phyloP scores from a whole-genome alignment of 2,329 filamentous ascomycete genomes.

The Paecilomyces sp. region DNA sequence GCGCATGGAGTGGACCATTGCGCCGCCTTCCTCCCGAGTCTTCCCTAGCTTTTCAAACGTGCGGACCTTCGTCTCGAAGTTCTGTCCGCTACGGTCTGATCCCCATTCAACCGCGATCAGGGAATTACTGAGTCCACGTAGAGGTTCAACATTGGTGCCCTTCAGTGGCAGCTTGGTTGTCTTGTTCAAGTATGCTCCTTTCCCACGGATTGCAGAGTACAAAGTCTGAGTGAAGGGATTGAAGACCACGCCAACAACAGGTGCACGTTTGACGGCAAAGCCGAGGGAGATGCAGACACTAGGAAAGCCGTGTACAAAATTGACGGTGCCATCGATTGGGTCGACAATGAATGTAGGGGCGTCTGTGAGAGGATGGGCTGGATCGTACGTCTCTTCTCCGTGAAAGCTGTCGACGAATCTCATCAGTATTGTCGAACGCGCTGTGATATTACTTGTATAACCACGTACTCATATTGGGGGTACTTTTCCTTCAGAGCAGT shows the following conservation, averaged over 20 bases:
- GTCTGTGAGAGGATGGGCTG: conserved; percentile 43
- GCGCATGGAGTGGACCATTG: conserved; percentile 55
- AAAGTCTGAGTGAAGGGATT: conserved; percentile 53
- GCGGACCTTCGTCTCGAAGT: conserved; percentile 50
- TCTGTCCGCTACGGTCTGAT: conserved; percentile 48
- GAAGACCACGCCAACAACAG: conserved; percentile 53
- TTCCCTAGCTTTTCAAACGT: conserved; percentile 46
- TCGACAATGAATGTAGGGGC: conserved; percentile 56
- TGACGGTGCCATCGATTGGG: conserved; percentile 59
- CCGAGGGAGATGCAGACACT: conserved; percentile 55
- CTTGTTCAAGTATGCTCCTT: conserved; percentile 45
- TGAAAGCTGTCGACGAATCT: conserved; percentile 35
- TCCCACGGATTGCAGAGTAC: conserved; percentile 49
- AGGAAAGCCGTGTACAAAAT: conserved; percentile 57
- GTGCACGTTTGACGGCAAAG: conserved; percentile 43
- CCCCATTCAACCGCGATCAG: conserved; percentile 58
- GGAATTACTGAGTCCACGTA: conserved; percentile 44
- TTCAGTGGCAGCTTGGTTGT: conserved; percentile 40
- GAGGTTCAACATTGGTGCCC: conserved; percentile 31
- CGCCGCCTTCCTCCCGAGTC: conserved; percentile 48
- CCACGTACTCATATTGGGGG: conserved; percentile 43
- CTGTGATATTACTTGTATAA: not conserved
- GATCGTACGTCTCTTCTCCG: conserved; percentile 55
- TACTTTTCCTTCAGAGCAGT: conserved; percentile 44
- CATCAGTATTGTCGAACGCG: not conserved